Conservation (phyloP, 441 rosid species). For the Brassica balearica region DNA sequence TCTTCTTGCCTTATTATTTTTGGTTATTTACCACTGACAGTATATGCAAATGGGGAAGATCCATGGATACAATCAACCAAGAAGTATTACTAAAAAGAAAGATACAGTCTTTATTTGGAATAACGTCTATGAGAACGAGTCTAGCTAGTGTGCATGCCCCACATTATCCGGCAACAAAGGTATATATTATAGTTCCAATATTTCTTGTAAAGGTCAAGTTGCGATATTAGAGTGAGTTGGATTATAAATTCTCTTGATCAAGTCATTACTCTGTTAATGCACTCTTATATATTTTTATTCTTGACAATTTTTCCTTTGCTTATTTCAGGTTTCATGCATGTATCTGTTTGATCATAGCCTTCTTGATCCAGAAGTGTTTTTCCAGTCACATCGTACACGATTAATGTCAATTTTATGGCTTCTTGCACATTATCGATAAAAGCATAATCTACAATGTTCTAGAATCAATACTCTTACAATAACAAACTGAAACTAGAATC, state of each 20-base stretch:
- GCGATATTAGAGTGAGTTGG: neutral
- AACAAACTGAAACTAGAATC: neutral
- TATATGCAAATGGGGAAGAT: too few species aligned
- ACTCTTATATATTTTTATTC: neutral
- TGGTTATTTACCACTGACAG: too few species aligned
- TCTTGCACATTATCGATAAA: neutral
- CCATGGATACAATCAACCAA: too few species aligned
- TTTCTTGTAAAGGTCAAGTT: neutral
- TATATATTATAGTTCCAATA: neutral
- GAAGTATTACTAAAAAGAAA: too few species aligned
- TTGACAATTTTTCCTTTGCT: neutral
- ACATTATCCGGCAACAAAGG: too few species aligned
- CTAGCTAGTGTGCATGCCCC: too few species aligned
- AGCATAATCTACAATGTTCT: neutral
- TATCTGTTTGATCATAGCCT: neutral
- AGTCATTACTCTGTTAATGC: neutral
- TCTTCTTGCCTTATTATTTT: too few species aligned
- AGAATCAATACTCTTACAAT: neutral
- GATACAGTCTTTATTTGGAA: too few species aligned
- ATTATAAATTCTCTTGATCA: neutral
- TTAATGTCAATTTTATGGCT: neutral
- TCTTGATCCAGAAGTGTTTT: neutral
- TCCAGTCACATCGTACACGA: neutral
- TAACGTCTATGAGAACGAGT: too few species aligned
- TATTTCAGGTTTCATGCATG: neutral